Evolutionary conservation across 108 stramenopile species (phyloP), one percentile per base, ranked within the genome.

Genomic region (Skeletonema menzelii): DNA sequence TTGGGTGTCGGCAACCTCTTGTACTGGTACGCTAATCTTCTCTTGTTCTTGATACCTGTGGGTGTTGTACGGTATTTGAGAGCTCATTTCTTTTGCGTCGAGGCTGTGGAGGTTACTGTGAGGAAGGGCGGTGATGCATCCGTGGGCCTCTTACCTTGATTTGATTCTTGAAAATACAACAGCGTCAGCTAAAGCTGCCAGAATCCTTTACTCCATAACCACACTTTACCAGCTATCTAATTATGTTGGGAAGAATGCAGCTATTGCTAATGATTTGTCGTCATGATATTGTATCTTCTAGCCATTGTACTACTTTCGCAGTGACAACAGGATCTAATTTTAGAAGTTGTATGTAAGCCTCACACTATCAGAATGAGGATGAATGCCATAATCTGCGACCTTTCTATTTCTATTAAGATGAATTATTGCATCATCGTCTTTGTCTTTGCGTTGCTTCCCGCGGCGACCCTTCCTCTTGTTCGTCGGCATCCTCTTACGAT

Each of bases 31-130:
- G 57, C 74, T 47, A 92, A 92, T 61, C 73, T 92, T 7, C 67
- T 88, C 55, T 83, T 77, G 28, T 92, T 90, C 69, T 79, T 92
- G 73, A 77, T 92, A n/a, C 91, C 91, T 14, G 80, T 92, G 32
- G 91, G 82, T 2, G 65, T 80, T 13, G 49, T 88, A 15, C 77
- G 87, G 60, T 92, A 92, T 63, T 72, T 92, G 65, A 46, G 88
- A 56, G 85, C 87, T 8, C 85, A 92, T 66, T 92, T 92, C 59
- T 90, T 82, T 55, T 82, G 82, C 19, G 89, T 92, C 17, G 91
- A 92, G 78, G 89, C 91, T 8, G 64, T 66, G 38, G 85, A 90
- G 73, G 89, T 92, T 64, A 84, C 73, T 10, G 77, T 82, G 28
- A 77, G 88, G 26, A 64, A 67, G 42, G 88, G 88, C 14, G 60